Percentiles rank a stretch among this genome's conserved stretches.
Conservation (phyloP, 2,329 filamentous ascomycete species). For the Colletotrichum cordylinicola region DNA sequence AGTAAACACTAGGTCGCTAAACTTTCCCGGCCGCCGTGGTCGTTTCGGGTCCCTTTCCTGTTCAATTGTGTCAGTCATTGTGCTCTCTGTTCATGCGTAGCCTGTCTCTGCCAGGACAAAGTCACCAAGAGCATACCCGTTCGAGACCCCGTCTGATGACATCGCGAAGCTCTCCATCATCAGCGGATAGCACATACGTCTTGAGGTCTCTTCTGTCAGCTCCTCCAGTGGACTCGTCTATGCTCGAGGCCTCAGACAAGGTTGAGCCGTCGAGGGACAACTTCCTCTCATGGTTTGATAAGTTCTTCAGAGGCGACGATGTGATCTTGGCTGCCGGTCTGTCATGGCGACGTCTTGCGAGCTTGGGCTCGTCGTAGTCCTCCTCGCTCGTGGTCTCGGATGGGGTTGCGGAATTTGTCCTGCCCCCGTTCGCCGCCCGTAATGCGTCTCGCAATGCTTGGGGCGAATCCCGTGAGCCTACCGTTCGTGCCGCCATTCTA, state of each 20-base stretch:
- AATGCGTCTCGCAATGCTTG: slow-evolving; percentile 28
- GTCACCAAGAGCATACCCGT: background rate
- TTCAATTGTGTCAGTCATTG: background rate
- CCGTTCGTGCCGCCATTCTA: background rate
- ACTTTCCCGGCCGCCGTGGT: slow-evolving; percentile 27
- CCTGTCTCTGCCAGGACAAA: background rate
- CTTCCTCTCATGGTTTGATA: background rate
- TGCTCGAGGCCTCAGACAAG: slow-evolving; percentile 8
- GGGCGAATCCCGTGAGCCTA: background rate
- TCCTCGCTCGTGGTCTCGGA: slow-evolving; percentile 51
- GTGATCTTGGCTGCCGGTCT: background rate
- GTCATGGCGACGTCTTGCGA: background rate
- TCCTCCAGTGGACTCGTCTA: slow-evolving; percentile 10
- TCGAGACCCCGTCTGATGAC: slow-evolving; percentile 16
- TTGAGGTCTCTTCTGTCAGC: background rate
- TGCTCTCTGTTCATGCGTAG: background rate
- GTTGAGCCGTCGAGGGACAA: slow-evolving; percentile 13
- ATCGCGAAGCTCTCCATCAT: slow-evolving; percentile 28
- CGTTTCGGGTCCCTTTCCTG: slow-evolving; percentile 18
- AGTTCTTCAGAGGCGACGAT: background rate
- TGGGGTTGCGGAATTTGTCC: slow-evolving; percentile 8
- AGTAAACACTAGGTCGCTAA: slow-evolving; percentile 69
- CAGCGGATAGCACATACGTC: slow-evolving; percentile 31
- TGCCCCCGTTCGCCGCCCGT: slow-evolving; percentile 1
- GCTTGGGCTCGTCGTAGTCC: slow-evolving; percentile 44